phyloP scores from a whole-genome alignment of 176 grass and related monocot species.

The Lolium rigidum region DNA sequence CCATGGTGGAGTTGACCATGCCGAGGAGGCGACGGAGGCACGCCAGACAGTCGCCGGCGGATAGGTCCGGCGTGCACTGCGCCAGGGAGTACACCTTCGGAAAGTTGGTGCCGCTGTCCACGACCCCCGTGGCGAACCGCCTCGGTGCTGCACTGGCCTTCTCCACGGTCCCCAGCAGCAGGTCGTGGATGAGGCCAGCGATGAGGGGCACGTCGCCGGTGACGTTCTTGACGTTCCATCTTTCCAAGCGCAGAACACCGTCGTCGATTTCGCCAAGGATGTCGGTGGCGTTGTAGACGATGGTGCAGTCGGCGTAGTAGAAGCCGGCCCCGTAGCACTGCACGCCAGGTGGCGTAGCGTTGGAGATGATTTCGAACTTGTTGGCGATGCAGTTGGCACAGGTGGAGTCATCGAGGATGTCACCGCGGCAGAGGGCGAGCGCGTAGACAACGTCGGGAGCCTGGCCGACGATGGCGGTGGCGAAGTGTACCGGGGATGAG shows the following conservation, averaged over 20 bases:
- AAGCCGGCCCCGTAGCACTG: background rate
- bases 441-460: background rate
- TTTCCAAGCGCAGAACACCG: background rate
- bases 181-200: background rate
- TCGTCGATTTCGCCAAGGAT: background rate
- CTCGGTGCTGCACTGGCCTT: background rate
- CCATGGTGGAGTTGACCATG: constrained; percentile 6
- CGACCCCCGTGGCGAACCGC: background rate
- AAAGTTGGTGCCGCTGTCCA: background rate
- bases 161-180: background rate
- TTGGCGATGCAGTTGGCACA: background rate
- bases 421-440: background rate
- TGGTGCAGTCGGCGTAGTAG: background rate
- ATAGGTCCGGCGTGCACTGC: constrained; percentile 32
- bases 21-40: background rate
- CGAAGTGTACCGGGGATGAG: background rate
- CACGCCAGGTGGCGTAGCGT: too few species aligned
- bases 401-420: background rate
- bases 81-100: background rate
- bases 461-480: background rate
- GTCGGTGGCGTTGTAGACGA: background rate
- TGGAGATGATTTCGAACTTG: background rate
- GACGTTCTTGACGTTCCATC: background rate
- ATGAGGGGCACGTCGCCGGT: background rate
- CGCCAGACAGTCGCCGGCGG: constrained; percentile 20